Evolutionary conservation across 108 stramenopile genomes (phyloP).

Genomic region (Bacterosira constricta): DNA sequence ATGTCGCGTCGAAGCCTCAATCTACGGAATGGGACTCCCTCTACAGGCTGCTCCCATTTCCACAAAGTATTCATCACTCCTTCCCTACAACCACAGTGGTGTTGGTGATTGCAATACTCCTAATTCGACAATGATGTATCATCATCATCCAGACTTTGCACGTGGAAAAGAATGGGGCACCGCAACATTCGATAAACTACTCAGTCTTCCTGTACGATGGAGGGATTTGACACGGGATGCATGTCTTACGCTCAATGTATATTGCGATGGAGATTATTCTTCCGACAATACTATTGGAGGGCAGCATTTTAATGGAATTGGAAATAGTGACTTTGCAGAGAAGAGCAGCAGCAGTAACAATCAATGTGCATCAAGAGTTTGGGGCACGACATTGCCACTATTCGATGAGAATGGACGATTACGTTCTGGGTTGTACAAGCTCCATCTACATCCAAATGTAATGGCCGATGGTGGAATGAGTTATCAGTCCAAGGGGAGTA

Average conservation of each 20-base stretch:
- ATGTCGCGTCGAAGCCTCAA: constrained; percentile 43
- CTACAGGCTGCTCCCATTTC: constrained; percentile 29
- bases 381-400: constrained; percentile 45
- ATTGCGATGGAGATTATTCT: constrained; percentile 28
- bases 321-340: too few relatives aligned
- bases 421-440: constrained; percentile 32
- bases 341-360: too few relatives aligned
- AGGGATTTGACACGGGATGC: constrained; percentile 84
- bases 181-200: constrained; percentile 15
- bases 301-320: too few relatives aligned
- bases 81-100: neutral
- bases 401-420: constrained; percentile 33
- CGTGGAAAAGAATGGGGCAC: constrained; percentile 8
- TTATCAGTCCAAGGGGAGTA: constrained; percentile 4
- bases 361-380: constrained; percentile 3
- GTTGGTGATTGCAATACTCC: too few relatives aligned
- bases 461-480: constrained; percentile 45
- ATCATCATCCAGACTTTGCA: neutral
- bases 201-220: constrained; percentile 73
- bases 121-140: neutral
- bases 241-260: constrained; percentile 59
- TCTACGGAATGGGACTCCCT: constrained; percentile 21
- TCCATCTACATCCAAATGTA: constrained; percentile 26
- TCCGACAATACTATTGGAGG: neutral
- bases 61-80: constrained; percentile 21